Evolutionary conservation across 345 rosid genomes (phyloP).

Genomic region (Dovyalis caffra): DNA sequence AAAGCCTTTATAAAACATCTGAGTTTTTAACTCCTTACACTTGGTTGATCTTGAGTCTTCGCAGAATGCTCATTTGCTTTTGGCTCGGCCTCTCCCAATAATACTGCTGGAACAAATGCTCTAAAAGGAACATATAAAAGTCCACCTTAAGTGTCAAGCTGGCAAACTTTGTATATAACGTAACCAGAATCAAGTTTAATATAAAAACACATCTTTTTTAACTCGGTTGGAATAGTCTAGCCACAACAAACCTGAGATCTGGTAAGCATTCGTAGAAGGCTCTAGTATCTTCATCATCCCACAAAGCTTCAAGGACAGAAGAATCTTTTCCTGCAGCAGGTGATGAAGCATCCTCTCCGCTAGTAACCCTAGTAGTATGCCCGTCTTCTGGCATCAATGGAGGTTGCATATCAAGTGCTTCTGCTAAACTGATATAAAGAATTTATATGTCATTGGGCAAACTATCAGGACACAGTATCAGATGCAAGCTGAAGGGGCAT

Average conservation of each 20-base stretch:
- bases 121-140: constrained; percentile 42
- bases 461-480: not conserved
- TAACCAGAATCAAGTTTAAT: not conserved
- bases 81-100: constrained; percentile 86
- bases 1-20: not conserved
- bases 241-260: constrained; percentile 81
- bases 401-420: constrained; percentile 97
- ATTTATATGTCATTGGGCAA: not conserved
- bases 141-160: not conserved
- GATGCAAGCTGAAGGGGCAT: not conserved
- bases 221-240: not conserved
- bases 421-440: constrained; percentile 67
- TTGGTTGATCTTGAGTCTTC: constrained; percentile 63
- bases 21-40: constrained; percentile 45
- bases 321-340: constrained; percentile 78
- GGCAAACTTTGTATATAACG: not conserved
- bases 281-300: constrained; percentile 98
- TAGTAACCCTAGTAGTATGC: constrained; percentile 87
- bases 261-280: constrained; percentile 94
- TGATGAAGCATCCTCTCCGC: constrained; percentile 76
- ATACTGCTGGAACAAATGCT: constrained; percentile 98
- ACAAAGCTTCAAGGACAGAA: constrained; percentile 66
- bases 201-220: not conserved
- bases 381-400: constrained; percentile 98
- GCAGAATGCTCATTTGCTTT: constrained; percentile 72